Evolutionary conservation across 2,329 filamentous ascomycete genomes (phyloP), one percentile per base, ranked within the genome.

Genomic region (Stachybotrys chlorohalonatus): DNA sequence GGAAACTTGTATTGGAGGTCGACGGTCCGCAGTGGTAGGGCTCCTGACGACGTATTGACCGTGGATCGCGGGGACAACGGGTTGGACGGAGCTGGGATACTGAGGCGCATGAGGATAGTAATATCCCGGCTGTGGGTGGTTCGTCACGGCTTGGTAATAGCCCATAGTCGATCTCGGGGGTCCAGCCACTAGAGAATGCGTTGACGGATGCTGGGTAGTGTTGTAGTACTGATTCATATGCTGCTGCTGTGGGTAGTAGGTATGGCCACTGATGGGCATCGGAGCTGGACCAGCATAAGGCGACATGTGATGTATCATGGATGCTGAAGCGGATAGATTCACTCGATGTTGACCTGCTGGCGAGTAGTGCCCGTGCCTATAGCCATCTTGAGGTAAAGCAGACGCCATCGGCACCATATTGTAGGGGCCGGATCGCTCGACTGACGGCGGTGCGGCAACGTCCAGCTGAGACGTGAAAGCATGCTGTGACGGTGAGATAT

Each of bases 221-320:
- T 65, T 69, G 57, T 79, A 80, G 56, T 73, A 80, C 11, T 70
- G 73, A n/a, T 68, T 62, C 58, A 75, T 70, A 36, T 73, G 73
- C 48, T 75, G 71, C 52, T 75, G 76, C 8, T 73, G 68, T 53
- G 75, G 57, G 57, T 81, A 82, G 58, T 77, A 82, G 30, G 71
- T 71, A 51, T 75, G 76, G 16, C 64, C 66, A 24, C 67, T 56
- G 56, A 76, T 64, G 15, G 68, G 63, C 60, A 79, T 69, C 30
- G 65, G 58, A 8, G 63, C 60, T 55, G 73, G 73, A 1, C 66
- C 66, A 11, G 67, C 64, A 55, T 71, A 80, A 46, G 68, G 71
- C n/a, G 66, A 58, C 58, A 70, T 64, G 36, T 70, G 69, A 31
- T 65, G 70, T 54, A 75, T 67, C 61, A 74, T 67, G 11, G 66